Evolutionary conservation across 768 basidiomycete species (phyloP).

Genomic region (Lactarius trivialis): DNA sequence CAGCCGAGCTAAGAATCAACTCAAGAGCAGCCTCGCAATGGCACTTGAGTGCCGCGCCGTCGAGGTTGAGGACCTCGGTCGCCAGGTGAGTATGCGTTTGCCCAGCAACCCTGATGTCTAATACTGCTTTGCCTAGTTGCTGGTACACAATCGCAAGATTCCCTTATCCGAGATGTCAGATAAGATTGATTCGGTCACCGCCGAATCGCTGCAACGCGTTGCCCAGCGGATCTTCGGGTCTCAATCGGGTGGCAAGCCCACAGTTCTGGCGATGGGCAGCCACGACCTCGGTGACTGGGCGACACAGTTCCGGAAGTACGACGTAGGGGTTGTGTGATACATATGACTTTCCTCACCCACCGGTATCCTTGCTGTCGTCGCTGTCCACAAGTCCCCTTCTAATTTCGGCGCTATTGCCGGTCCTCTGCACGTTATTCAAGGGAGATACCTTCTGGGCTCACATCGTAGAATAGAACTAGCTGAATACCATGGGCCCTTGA

Average conservation of each 20-base stretch:
- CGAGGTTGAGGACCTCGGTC: slow-evolving; percentile 84
- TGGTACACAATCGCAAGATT: slow-evolving; percentile 82
- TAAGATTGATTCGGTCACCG: slow-evolving; percentile 71
- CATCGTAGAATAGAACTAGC: neutral
- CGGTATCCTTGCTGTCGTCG: neutral
- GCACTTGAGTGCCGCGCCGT: slow-evolving; percentile 82
- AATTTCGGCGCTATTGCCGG: neutral
- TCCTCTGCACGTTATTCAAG: neutral
- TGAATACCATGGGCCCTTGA: neutral
- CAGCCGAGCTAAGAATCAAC: slow-evolving; percentile 87
- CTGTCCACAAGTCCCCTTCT: neutral
- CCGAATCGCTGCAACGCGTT: slow-evolving; percentile 66
- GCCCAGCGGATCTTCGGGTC: slow-evolving; percentile 71
- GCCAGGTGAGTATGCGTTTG: slow-evolving; percentile 53
- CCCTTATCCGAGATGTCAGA: slow-evolving; percentile 87
- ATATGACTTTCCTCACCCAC: neutral
- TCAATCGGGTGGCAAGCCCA: slow-evolving; percentile 55
- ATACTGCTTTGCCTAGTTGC: slow-evolving; percentile 42
- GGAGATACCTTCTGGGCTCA: neutral
- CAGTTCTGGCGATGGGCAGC: slow-evolving; percentile 78
- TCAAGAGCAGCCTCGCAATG: slow-evolving; percentile 91
- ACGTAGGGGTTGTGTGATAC: slow-evolving; percentile 36
- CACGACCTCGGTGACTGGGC: slow-evolving; percentile 68
- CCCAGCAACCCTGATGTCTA: neutral
- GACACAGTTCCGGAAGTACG: slow-evolving; percentile 61